Conservation (phyloP, 2,329 filamentous ascomycete species). For the Neofusicoccum kwambonambiense region DNA sequence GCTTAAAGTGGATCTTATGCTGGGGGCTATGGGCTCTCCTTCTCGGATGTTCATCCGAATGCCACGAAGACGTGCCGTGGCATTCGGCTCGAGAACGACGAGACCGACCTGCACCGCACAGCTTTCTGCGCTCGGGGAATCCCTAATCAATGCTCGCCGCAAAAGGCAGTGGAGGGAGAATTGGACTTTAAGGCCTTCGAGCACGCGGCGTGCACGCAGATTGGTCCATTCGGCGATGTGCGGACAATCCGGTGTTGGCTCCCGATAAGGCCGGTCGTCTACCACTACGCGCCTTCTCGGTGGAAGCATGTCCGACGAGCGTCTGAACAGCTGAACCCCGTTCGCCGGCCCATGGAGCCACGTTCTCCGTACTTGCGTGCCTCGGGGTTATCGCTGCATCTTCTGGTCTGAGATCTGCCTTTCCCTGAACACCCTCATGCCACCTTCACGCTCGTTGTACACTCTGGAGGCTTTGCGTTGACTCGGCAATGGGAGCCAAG, state of each 20-base stretch:
- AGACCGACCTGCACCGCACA: not conserved
- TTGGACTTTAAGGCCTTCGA: not conserved
- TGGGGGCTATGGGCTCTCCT: not conserved
- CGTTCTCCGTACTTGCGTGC: not conserved
- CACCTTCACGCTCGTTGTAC: not conserved
- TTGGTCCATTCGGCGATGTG: not conserved
- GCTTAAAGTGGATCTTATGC: not conserved
- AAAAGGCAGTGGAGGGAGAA: not conserved
- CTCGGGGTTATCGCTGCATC: not conserved
- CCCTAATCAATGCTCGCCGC: too few relatives aligned
- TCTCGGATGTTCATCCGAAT: not conserved
- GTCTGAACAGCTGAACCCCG: not conserved
- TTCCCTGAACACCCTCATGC: not conserved
- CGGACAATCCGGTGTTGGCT: not conserved
- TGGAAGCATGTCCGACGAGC: not conserved
- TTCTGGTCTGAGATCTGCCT: not conserved
- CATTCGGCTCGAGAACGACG: not conserved
- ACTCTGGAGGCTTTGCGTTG: not conserved
- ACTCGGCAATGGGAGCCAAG: constrained; percentile 11
- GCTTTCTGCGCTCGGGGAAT: not conserved
- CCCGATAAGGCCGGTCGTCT: not conserved
- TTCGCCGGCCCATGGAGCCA: not conserved
- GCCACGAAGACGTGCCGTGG: not conserved
- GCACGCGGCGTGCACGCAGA: not conserved
- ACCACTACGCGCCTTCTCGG: not conserved